Base-by-base conservation (phyloP, 495 filamentous ascomycete species). In the Glutinoglossum americanum region DNA sequence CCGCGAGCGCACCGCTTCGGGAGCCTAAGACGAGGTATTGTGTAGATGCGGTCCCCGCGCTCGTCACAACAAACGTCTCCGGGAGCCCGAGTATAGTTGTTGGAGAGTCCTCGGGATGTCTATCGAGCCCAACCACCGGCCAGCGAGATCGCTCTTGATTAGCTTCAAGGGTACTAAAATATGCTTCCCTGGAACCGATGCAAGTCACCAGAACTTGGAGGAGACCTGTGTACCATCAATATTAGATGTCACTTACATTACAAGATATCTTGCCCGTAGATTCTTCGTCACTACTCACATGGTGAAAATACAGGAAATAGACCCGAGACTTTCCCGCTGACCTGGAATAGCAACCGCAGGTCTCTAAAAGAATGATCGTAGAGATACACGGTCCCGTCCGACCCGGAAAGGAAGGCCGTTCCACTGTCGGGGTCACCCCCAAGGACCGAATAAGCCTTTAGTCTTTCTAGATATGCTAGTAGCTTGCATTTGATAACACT, bases 21-120 rank as follows among this genome's bases (percentile, higher is more conserved):
- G 83, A 84, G 3, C 89, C 89, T 0, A 83, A 64, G n/a, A 89
- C 65, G 47, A 74, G 70, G 30, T 68, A 56, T 0, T 68, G 64
- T 35, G 68, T 61, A 17, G 70, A 65, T 7, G 71, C 59, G 8
- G 74, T 58, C 23, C 65, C 65, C 7, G 69, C 71, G 55, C 67
- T 68, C 25, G 68, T 67, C 5, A 73, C 67, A 10, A 63, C 60
- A 49, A 74, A 76, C 13, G 58, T 58, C 32, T 61, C 39, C 30
- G 71, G 72, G 3, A 75, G 57, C 10, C 32, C 56, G 7, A 73
- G 47, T 1, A 62, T 60, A n/a, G 60, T n/a, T 3, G 25, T 45
- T 30, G 25, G 9, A 9, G 9, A 5, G 17, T n/a, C 33, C 8
- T 10, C 10, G 19, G 30, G 3, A 11, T 51, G 15, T 3, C 15